Conservation (phyloP, 2,329 filamentous ascomycete genomes). For the Fusarium oligoseptatum region DNA sequence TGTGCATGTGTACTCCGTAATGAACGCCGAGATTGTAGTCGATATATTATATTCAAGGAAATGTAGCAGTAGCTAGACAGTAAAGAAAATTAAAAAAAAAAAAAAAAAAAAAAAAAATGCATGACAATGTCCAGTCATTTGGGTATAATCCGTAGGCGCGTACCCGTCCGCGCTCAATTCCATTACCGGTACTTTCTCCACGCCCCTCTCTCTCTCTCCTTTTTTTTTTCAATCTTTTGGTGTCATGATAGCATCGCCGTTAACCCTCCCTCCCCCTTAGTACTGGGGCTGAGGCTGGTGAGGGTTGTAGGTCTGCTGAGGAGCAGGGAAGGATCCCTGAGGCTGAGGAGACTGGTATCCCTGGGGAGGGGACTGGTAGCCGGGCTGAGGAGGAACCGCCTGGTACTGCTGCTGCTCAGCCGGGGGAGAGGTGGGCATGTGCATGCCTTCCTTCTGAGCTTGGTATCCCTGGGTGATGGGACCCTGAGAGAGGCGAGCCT, state of each 20-base stretch:
- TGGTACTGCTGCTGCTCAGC: slow-evolving; percentile 33
- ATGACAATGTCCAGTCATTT: slow-evolving; percentile 36
- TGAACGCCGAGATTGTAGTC: neutral
- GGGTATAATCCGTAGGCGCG: slow-evolving; percentile 43
- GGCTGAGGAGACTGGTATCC: slow-evolving; percentile 39
- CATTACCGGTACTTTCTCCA: slow-evolving; percentile 2
- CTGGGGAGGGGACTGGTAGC: slow-evolving; percentile 35
- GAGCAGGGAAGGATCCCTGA: slow-evolving; percentile 40
- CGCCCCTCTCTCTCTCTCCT: slow-evolving; percentile 5
- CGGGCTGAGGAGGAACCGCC: slow-evolving; percentile 18
- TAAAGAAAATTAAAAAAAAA: slow-evolving; percentile 1
- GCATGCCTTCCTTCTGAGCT: slow-evolving; percentile 54
- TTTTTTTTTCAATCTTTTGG: slow-evolving; percentile 1
- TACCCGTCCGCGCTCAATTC: slow-evolving; percentile 27
- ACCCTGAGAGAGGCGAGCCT: slow-evolving; percentile 43
- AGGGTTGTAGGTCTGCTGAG: slow-evolving; percentile 43
- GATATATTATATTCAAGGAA: slow-evolving; percentile 10
- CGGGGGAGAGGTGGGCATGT: slow-evolving; percentile 47
- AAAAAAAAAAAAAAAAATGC: slow-evolving; percentile 10
- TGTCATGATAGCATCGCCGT: slow-evolving; percentile 11
- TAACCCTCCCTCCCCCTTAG: slow-evolving; percentile 9
- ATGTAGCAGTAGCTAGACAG: neutral
- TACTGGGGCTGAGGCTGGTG: slow-evolving; percentile 44
- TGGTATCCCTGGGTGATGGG: slow-evolving; percentile 54
- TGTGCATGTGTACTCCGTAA: neutral